A percentile compares a stretch with the other conserved stretches of the same genome.
These are phyloP conservation scores for Calcarisporium arbuscula DNA, from an alignment of 2,329 filamentous ascomycete genomes.

Conservation along the genomic window DNA sequence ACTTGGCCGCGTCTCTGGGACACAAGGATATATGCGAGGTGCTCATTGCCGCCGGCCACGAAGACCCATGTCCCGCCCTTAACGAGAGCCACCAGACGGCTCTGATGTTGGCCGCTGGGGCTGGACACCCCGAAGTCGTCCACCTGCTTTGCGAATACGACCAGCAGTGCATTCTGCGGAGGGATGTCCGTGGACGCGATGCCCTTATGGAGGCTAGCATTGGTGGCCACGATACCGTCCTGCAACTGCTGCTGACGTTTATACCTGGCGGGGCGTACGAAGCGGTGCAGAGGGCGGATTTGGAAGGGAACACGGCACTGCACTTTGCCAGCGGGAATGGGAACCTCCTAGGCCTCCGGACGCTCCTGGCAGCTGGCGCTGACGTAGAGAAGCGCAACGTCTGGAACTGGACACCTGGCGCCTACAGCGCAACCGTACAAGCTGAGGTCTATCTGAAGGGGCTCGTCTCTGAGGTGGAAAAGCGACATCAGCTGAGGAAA, in stretches of 20 bases:
- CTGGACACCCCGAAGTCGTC: constrained; percentile 67
- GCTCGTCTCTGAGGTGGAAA: constrained; percentile 65
- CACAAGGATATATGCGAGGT: constrained; percentile 61
- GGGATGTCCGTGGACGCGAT: constrained; percentile 63
- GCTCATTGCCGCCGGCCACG: constrained; percentile 69
- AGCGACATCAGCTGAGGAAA: constrained; percentile 38
- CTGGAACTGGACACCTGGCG: constrained; percentile 77
- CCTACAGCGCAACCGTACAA: constrained; percentile 74
- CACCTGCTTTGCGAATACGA: constrained; percentile 62
- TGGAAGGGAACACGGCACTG: constrained; percentile 76
- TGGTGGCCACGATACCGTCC: constrained; percentile 55
- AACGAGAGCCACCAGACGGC: constrained; percentile 78
- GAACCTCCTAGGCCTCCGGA: constrained; percentile 68
- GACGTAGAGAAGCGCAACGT: constrained; percentile 66
- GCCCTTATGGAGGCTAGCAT: constrained; percentile 62
- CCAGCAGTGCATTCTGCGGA: constrained; percentile 55
- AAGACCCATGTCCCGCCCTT: constrained; percentile 63
- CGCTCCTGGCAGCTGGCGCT: constrained; percentile 72
- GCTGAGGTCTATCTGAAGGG: constrained; percentile 80
- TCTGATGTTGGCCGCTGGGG: constrained; percentile 67
- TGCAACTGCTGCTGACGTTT: constrained; percentile 60
- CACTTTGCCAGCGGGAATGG: constrained; percentile 83
- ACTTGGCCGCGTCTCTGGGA: constrained; percentile 71
- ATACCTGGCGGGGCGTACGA: constrained; percentile 46
- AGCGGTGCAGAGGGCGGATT: constrained; percentile 54